A percentile compares a stretch with the other conserved stretches of the same genome.
phyloP scores from a whole-genome alignment of 306 rosid species.

The Acacia confusa region DNA sequence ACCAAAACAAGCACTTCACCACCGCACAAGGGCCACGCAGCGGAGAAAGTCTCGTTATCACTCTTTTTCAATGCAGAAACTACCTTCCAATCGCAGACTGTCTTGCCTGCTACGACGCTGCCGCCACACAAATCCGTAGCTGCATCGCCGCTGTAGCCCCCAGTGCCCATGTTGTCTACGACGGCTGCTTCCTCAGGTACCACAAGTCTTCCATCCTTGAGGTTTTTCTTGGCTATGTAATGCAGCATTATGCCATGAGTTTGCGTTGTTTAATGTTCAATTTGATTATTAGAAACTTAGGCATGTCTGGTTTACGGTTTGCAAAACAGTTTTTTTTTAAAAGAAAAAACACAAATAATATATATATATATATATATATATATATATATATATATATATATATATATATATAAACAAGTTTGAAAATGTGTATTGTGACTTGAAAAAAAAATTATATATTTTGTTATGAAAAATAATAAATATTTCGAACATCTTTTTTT shows the following conservation, averaged over 20 bases:
- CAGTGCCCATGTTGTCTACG: constrained; percentile 59
- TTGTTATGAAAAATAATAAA: too few species aligned
- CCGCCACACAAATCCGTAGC: constrained; percentile 43
- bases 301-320: too few species aligned
- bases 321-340: too few species aligned
- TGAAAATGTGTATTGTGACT: too few species aligned
- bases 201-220: background rate
- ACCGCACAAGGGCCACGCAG: constrained; percentile 28
- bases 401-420: too few species aligned
- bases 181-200: constrained; percentile 71
- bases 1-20: constrained; percentile 40
- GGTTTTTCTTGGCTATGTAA: background rate
- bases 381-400: too few species aligned
- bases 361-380: too few species aligned
- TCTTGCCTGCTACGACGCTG: constrained; percentile 40
- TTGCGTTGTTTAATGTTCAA: background rate
- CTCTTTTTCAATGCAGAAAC: constrained; percentile 60
- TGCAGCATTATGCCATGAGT: too few species aligned
- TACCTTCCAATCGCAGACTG: constrained; percentile 53
- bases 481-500: too few species aligned
- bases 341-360: too few species aligned
- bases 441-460: too few species aligned
- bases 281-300: background rate
- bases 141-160: constrained; percentile 40
- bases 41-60: constrained; percentile 26